Base-by-base conservation (phyloP, 2,329 filamentous ascomycete species). In the Colletotrichum higginsianum region DNA sequence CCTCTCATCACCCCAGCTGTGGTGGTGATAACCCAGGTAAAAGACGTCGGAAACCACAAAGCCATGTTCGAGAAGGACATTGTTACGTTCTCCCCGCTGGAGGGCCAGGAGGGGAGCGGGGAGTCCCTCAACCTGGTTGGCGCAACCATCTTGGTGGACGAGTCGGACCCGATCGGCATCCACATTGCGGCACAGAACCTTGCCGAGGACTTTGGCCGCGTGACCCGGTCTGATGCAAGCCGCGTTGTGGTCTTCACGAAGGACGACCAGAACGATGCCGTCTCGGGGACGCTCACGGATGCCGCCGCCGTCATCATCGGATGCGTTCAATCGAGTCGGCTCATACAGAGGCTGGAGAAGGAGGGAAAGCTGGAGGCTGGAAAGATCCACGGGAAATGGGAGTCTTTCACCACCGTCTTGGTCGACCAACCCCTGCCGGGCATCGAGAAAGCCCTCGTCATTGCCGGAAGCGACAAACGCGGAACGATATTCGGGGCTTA, bases 401-500 rank as follows among this genome's bases (percentile, higher is more conserved):
- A 91, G 76, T 84, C 86, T 0, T 91, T 88, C 11, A 16, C 40
- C 75, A 81, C 84, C 12, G 87, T 86, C 26, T 79, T 80, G 30
- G 71, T 90, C 1, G 1, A 76, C 83, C 6, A 79, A 84, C 49
- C 88, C 87, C 76, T 85, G 23, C 79, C 83, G 6, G 85, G 84
- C 38, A 82, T 85, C 40, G 76, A 80, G 9, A 80, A 80, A 61
- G 88, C 88, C 1, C 79, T 91, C 21, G 85, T 90, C 9, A 88
- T 91, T 77, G 86, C 85, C 52, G 88, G 86, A 16, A 88, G 86
- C 75, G 88, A 91, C 77, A 88, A 88, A 66, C 82, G 89, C 69
- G 89, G 88, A 38, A 83, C 87, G 0, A 88, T 91, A 47, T 91
- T 87, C 73, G 89, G 88, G 18, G 80, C 88, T 13, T 91, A 91